phyloP scores from a whole-genome alignment of 768 basidiomycete genomes.

The Flagelloscypha sp. region DNA sequence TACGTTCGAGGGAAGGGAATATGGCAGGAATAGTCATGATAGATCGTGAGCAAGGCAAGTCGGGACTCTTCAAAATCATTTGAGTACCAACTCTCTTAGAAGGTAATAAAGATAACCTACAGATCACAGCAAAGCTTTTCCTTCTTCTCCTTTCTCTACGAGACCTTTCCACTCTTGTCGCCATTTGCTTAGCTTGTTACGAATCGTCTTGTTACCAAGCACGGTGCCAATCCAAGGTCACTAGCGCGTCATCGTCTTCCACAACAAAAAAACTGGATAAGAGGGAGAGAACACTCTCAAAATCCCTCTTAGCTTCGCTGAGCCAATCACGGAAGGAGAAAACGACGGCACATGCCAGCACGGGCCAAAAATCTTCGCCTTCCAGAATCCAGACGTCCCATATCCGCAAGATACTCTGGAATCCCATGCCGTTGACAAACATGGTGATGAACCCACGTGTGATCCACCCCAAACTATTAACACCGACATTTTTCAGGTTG shows the following conservation, averaged over 20 bases:
- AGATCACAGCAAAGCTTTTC: conserved; percentile 46
- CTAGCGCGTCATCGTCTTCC: conserved; percentile 75
- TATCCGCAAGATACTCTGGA: conserved; percentile 85
- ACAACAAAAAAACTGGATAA: conserved; percentile 94
- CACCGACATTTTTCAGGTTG: conserved; percentile 80
- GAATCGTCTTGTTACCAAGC: conserved; percentile 40
- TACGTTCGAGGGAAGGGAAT: no score
- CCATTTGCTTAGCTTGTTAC: conserved; percentile 67
- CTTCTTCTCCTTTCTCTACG: conserved; percentile 56
- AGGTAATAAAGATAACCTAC: not conserved
- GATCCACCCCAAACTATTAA: conserved; percentile 90
- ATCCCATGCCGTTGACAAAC: conserved; percentile 92
- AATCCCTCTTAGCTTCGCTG: conserved; percentile 61
- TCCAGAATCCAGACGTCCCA: conserved; percentile 95
- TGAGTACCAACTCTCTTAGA: no score
- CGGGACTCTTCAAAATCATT: no score
- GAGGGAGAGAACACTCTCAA: conserved; percentile 87
- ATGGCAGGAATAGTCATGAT: no score
- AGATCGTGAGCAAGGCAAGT: no score
- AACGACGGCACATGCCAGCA: conserved; percentile 79
- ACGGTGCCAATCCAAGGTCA: conserved; percentile 73
- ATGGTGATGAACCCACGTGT: conserved; percentile 99
- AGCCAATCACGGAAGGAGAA: conserved; percentile 2
- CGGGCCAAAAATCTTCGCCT: conserved; percentile 81
- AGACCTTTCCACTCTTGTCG: conserved; percentile 71